Conservation (phyloP, 805 yeast species). For the Hanseniaspora lindneri region DNA sequence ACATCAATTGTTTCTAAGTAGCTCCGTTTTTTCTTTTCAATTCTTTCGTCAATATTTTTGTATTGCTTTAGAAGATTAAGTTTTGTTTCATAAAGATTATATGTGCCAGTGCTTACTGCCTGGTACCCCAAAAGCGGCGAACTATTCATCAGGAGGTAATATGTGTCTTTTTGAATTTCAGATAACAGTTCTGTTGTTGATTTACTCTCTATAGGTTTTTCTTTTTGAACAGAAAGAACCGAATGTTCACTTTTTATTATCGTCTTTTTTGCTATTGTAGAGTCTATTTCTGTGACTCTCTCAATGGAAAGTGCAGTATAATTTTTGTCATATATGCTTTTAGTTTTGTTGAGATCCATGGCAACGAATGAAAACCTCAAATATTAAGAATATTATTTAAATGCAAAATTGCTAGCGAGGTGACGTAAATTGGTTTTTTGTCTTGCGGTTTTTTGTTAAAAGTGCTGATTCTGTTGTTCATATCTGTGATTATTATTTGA, state of each 20-base stretch:
- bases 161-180: slow-evolving; percentile 25
- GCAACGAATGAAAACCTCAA: background rate
- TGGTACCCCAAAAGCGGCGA: slow-evolving; percentile 26
- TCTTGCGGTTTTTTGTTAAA: too few species aligned
- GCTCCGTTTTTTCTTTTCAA: background rate
- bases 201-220: background rate
- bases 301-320: slow-evolving; percentile 11
- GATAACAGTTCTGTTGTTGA: background rate
- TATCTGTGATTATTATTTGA: too few species aligned
- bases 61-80: slow-evolving; percentile 22
- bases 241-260: background rate
- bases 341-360: background rate
- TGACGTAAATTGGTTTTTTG: too few species aligned
- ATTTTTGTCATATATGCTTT: slow-evolving; percentile 10
- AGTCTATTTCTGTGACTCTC: slow-evolving; percentile 15
- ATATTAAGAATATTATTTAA: too few species aligned
- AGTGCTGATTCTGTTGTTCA: too few species aligned
- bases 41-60: background rate
- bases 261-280: background rate
- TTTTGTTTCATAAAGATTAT: slow-evolving; percentile 23
- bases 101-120: slow-evolving; percentile 21
- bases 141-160: slow-evolving; percentile 24
- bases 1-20: slow-evolving; percentile 8
- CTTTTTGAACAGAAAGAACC: too few species aligned
- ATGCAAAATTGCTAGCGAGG: too few species aligned